phyloP scores from a whole-genome alignment of 2,329 filamentous ascomycete genomes.

The Seiridium unicorne region DNA sequence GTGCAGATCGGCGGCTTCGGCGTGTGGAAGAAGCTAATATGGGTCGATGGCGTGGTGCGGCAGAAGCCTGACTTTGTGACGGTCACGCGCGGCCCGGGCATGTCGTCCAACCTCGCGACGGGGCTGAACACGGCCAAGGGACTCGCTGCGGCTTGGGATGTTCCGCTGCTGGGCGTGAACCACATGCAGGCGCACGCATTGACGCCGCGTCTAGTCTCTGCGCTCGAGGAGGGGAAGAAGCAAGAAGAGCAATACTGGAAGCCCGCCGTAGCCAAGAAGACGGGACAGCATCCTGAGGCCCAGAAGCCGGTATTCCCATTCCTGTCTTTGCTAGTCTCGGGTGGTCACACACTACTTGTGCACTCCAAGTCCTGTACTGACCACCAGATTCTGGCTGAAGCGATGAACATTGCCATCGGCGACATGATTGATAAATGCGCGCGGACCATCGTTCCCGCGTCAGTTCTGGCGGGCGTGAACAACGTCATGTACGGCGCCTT shows the following conservation, averaged over 20 bases:
- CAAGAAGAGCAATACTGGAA: neutral
- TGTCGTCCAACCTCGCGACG: conserved; percentile 73
- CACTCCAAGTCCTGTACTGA: conserved; percentile 65
- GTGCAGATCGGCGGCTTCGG: neutral
- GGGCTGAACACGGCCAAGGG: conserved; percentile 87
- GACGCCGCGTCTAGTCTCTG: conserved; percentile 74
- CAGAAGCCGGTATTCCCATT: conserved; percentile 70
- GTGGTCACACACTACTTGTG: conserved; percentile 87
- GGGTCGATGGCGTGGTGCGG: conserved; percentile 27
- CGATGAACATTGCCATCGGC: conserved; percentile 81
- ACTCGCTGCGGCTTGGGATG: conserved; percentile 76
- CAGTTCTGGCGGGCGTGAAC: conserved; percentile 49
- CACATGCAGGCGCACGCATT: conserved; percentile 98
- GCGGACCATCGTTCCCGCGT: conserved; percentile 67
- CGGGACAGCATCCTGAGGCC: neutral
- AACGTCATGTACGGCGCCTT: conserved; percentile 78
- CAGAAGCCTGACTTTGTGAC: conserved; percentile 77
- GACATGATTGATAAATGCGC: conserved; percentile 88
- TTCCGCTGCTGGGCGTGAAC: conserved; percentile 82
- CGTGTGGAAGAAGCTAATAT: conserved; percentile 14
- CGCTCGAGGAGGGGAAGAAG: conserved; percentile 42
- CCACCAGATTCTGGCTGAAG: conserved; percentile 72
- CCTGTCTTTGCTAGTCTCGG: conserved; percentile 83
- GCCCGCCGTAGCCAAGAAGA: neutral
- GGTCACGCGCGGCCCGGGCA: conserved; percentile 87